phyloP scores from a whole-genome alignment of 78 protist species.

The Cavenderia fasciculata region DNA sequence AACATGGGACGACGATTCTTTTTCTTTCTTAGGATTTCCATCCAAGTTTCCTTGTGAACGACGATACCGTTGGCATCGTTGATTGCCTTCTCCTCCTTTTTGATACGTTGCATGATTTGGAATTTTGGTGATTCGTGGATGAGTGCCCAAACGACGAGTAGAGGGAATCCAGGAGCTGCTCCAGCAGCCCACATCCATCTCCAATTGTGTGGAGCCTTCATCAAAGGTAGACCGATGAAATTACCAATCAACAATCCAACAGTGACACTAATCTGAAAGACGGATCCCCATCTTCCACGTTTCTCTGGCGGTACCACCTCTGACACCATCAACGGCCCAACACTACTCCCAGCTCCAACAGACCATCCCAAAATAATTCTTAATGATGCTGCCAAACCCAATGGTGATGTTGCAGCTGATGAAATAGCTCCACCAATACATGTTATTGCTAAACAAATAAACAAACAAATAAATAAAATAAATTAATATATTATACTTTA shows the following conservation, averaged over 20 bases:
- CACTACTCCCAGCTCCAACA: slow-evolving; percentile 34
- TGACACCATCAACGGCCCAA: slow-evolving; percentile 64
- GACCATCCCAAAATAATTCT: slow-evolving; percentile 44
- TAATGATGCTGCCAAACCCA: slow-evolving; percentile 6
- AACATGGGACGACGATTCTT: slow-evolving; percentile 53
- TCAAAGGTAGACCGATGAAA: slow-evolving; percentile 54
- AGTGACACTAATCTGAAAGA: slow-evolving; percentile 50
- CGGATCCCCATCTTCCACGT: slow-evolving; percentile 35
- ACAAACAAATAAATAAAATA: background rate
- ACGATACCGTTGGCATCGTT: too few relatives aligned
- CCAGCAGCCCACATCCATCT: slow-evolving; percentile 64
- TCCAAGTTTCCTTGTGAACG: background rate
- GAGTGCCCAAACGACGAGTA: slow-evolving; percentile 5
- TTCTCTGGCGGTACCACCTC: slow-evolving; percentile 31
- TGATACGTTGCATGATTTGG: background rate
- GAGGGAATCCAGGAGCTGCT: slow-evolving; percentile 28
- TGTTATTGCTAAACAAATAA: background rate
- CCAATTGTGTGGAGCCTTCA: slow-evolving; percentile 23
- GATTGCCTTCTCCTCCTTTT: background rate
- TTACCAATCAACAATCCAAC: slow-evolving; percentile 31
- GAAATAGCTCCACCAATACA: slow-evolving; percentile 59
- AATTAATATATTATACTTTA: background rate
- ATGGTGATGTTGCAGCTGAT: slow-evolving; percentile 19
- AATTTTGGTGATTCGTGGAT: slow-evolving; percentile 39
- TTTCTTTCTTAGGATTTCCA: background rate